These are phyloP conservation scores for Pichia gijzeniarum DNA, from an alignment of 805 yeast species.

Conservation along the genomic window DNA sequence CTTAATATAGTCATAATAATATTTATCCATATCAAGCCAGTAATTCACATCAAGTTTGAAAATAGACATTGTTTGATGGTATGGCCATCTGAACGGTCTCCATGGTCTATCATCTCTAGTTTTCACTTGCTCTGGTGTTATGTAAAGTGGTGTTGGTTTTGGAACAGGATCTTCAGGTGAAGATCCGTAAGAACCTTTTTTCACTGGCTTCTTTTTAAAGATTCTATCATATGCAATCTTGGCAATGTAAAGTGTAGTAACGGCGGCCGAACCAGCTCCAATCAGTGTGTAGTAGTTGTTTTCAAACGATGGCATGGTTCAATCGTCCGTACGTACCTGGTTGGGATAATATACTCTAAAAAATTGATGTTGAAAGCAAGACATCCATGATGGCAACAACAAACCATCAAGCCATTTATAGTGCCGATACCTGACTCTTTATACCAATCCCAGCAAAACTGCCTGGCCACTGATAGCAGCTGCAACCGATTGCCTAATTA, in stretches of 20 bases:
- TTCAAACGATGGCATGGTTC: not conserved
- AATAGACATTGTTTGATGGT: conserved; percentile 74
- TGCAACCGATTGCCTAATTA: conserved; percentile 8
- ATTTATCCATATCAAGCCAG: conserved; percentile 78
- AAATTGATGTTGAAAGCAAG: too few relatives aligned
- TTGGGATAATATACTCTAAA: not conserved
- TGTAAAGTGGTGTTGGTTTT: conserved; percentile 49
- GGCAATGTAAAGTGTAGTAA: conserved; percentile 16
- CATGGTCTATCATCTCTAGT: conserved; percentile 70
- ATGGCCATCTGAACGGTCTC: conserved; percentile 79
- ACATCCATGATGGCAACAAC: too few relatives aligned
- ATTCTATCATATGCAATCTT: not conserved
- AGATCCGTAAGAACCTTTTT: conserved; percentile 16
- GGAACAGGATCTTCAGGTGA: conserved; percentile 29
- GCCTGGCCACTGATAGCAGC: not conserved
- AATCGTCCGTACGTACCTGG: not conserved
- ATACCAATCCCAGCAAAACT: not conserved
- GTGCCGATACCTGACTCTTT: not conserved
- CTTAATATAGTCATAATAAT: conserved; percentile 57
- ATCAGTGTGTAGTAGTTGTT: conserved; percentile 12
- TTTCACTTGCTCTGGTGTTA: conserved; percentile 61
- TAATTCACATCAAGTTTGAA: conserved; percentile 65
- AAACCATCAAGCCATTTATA: too few relatives aligned
- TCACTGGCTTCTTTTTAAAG: not conserved
- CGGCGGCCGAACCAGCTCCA: conserved; percentile 24